phyloP scores from a whole-genome alignment of 768 basidiomycete species.

The Suillus americanus region DNA sequence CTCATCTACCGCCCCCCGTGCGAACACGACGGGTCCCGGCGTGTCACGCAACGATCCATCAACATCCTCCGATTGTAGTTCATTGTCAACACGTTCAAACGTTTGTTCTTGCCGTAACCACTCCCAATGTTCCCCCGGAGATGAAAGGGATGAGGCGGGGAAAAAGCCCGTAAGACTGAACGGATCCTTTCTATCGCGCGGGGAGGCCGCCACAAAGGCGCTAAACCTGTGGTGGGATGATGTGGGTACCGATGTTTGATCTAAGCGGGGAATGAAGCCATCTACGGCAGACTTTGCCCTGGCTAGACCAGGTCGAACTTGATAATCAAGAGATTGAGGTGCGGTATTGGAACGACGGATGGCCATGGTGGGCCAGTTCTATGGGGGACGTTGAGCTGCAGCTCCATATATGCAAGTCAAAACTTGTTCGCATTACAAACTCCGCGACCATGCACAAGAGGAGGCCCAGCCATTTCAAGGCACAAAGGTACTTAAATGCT shows the following conservation, averaged over 20 bases:
- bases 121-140: conserved; percentile 34
- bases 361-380: conserved; percentile 20
- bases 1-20: conserved; percentile 32
- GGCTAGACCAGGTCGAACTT: conserved; percentile 1
- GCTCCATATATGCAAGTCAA: conserved; percentile 1
- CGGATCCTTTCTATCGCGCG: conserved; percentile 40
- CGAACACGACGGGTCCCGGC: conserved; percentile 27
- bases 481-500: background rate
- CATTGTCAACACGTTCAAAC: conserved; percentile 6
- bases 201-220: conserved; percentile 5
- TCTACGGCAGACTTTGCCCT: conserved; percentile 10
- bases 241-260: background rate
- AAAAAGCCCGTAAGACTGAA: conserved; percentile 52
- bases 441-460: conserved; percentile 8
- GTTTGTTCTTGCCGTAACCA: conserved; percentile 39
- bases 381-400: background rate
- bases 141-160: conserved; percentile 31
- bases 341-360: conserved; percentile 32
- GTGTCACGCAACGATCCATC: conserved; percentile 19
- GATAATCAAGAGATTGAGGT: conserved; percentile 17
- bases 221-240: conserved; percentile 3
- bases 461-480: background rate
- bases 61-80: conserved; percentile 14
- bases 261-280: conserved; percentile 4
- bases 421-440: conserved; percentile 10